phyloP scores from a whole-genome alignment of 2,329 filamentous ascomycete genomes.

The Fragosphaeria purpurea region DNA sequence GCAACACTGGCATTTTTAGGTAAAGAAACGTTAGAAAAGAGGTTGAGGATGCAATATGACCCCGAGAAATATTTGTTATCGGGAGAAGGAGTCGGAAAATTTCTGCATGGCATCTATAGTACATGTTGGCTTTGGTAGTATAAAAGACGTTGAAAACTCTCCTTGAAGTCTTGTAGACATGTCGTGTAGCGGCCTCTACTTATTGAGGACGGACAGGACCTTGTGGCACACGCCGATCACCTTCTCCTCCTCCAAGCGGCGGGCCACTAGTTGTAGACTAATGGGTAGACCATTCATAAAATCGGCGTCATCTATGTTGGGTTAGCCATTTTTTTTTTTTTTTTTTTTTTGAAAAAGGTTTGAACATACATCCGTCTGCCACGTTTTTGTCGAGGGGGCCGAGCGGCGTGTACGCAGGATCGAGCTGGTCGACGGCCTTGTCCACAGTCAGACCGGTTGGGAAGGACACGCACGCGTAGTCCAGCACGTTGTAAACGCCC shows the following conservation, averaged over 20 bases:
- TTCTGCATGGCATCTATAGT: no score
- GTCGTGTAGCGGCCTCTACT: no score
- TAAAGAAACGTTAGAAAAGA: no score
- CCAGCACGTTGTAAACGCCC: slow-evolving; percentile 38
- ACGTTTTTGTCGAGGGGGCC: slow-evolving; percentile 27
- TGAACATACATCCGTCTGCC: slow-evolving; percentile 32
- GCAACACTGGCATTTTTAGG: no score
- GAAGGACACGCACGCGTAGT: slow-evolving; percentile 38
- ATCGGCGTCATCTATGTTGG: slow-evolving; percentile 8
- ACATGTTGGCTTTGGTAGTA: no score
- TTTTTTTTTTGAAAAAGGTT: no score
- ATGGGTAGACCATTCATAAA: slow-evolving; percentile 13
- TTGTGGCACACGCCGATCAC: slow-evolving; percentile 23
- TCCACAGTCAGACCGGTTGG: slow-evolving; percentile 32
- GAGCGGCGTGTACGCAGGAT: slow-evolving; percentile 22
- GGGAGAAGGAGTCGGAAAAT: no score
- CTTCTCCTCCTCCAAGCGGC: slow-evolving; percentile 32
- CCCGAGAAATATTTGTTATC: no score
- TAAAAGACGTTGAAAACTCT: no score
- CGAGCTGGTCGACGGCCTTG: slow-evolving; percentile 25
- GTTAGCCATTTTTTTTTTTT: not conserved
- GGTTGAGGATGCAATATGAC: no score
- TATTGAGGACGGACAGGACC: slow-evolving; percentile 11
- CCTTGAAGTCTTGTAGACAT: no score
- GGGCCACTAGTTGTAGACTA: slow-evolving; percentile 27